A percentile compares a stretch with the other conserved stretches of the same genome.
These are phyloP conservation scores for Ascocoryne sarcoides DNA, from an alignment of 2,329 filamentous ascomycete genomes.

Conservation along the genomic window DNA sequence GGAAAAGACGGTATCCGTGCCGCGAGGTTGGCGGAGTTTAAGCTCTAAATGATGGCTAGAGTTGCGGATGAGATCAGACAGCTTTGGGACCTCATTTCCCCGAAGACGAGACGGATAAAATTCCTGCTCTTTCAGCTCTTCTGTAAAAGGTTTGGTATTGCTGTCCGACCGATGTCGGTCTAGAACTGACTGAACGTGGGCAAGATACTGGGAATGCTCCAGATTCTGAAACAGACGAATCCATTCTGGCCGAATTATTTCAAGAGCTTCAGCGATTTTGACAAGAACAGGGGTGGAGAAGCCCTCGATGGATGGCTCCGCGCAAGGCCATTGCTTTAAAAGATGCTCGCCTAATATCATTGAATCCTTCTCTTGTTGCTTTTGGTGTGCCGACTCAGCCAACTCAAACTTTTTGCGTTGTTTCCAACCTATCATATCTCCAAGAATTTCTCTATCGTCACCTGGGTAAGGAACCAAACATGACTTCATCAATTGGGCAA, in stretches of 20 bases:
- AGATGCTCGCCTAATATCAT: constrained; percentile 34
- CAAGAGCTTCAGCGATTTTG: constrained; percentile 32
- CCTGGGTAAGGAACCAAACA: constrained; percentile 25
- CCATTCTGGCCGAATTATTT: constrained; percentile 38
- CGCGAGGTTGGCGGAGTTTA: too few relatives aligned
- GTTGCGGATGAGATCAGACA: background rate
- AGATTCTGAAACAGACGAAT: constrained; percentile 38
- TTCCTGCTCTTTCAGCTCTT: background rate
- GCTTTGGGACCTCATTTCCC: background rate
- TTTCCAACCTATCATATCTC: constrained; percentile 7
- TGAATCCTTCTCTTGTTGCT: constrained; percentile 29
- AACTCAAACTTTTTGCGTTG: constrained; percentile 15
- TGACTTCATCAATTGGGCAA: constrained; percentile 9
- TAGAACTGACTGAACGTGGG: constrained; percentile 35
- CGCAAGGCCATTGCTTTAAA: constrained; percentile 37
- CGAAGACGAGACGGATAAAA: background rate
- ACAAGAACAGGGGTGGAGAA: constrained; percentile 29
- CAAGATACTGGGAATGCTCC: constrained; percentile 36
- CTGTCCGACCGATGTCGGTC: constrained; percentile 17
- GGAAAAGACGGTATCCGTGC: background rate
- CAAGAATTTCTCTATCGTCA: constrained; percentile 14
- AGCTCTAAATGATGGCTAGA: background rate
- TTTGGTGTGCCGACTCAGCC: constrained; percentile 25
- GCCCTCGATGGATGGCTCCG: constrained; percentile 25
- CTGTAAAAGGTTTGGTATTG: background rate